Evolutionary conservation across 768 basidiomycete genomes (phyloP).

Genomic region (Boletus rex-veris): DNA sequence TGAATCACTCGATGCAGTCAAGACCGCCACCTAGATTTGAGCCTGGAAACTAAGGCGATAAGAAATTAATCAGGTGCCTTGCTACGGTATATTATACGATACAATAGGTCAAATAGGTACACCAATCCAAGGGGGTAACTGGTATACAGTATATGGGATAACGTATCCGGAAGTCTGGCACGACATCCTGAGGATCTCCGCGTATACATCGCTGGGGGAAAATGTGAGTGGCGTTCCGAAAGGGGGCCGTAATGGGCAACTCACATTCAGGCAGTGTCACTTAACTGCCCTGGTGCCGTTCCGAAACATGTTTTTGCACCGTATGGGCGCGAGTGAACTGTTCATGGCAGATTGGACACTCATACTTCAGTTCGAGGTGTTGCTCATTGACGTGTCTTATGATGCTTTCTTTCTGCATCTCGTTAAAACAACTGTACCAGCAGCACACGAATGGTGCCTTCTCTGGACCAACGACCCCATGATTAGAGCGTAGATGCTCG

Average conservation of each 20-base stretch:
- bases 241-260: neutral
- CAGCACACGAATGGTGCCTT: constrained; percentile 5
- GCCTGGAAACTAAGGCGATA: constrained; percentile 1
- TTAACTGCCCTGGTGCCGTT: constrained; percentile 7
- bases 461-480: constrained; percentile 21
- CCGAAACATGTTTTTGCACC: constrained; percentile 9
- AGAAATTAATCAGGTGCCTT: neutral
- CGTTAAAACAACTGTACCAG: constrained; percentile 17
- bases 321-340: constrained; percentile 28
- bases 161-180: neutral
- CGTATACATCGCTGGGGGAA: neutral
- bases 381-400: constrained; percentile 26
- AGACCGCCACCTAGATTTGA: no score
- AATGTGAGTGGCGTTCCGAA: neutral
- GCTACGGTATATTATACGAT: constrained; percentile 3
- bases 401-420: constrained; percentile 29
- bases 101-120: constrained; percentile 3
- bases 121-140: neutral
- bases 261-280: neutral
- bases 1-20: no score
- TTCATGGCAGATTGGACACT: constrained; percentile 18
- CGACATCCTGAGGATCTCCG: neutral
- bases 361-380: constrained; percentile 16
- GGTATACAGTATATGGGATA: neutral
- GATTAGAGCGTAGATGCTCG: constrained; percentile 20